Evolutionary conservation across 2,329 filamentous ascomycete genomes (phyloP).

Genomic region (Massarina eburnea): DNA sequence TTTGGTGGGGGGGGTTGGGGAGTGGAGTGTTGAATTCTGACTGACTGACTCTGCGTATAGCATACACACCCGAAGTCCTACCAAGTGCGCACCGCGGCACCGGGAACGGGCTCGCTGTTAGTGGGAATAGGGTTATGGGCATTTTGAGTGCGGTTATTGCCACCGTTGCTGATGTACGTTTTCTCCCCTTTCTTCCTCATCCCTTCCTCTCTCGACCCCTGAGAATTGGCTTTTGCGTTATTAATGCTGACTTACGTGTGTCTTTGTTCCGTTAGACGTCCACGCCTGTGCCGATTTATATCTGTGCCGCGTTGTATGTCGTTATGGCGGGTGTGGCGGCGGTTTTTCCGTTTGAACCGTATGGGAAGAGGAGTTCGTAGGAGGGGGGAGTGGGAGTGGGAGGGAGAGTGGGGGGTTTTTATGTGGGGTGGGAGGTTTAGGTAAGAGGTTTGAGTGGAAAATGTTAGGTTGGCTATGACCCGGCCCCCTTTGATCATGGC

Average conservation of each 20-base stretch:
- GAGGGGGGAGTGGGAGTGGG: not conserved
- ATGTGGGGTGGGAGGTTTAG: too few relatives aligned
- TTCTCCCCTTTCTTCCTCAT: slow-evolving; percentile 1
- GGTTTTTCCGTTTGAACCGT: slow-evolving; percentile 68
- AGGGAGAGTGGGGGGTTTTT: too few relatives aligned
- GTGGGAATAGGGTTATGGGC: slow-evolving; percentile 72
- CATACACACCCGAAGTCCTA: slow-evolving; percentile 62
- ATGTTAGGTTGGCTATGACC: too few relatives aligned
- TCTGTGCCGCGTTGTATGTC: slow-evolving; percentile 67
- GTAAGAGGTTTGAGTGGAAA: too few relatives aligned
- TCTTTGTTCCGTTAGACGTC: slow-evolving; percentile 45
- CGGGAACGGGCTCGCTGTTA: slow-evolving; percentile 72
- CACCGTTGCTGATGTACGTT: slow-evolving; percentile 55
- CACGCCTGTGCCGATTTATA: slow-evolving; percentile 67
- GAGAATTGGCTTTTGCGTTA: too few relatives aligned
- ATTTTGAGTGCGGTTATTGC: slow-evolving; percentile 71
- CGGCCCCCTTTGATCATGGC: too few relatives aligned
- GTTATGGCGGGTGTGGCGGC: slow-evolving; percentile 61
- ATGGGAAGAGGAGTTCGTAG: slow-evolving; percentile 57
- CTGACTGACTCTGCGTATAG: too few relatives aligned
- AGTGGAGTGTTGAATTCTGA: too few relatives aligned
- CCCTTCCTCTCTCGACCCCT: not conserved
- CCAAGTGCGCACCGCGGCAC: slow-evolving; percentile 72
- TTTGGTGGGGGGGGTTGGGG: not conserved
- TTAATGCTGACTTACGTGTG: not conserved